phyloP scores from a whole-genome alignment of 2,329 filamentous ascomycete genomes.

The Sodiomyces alkalinus region DNA sequence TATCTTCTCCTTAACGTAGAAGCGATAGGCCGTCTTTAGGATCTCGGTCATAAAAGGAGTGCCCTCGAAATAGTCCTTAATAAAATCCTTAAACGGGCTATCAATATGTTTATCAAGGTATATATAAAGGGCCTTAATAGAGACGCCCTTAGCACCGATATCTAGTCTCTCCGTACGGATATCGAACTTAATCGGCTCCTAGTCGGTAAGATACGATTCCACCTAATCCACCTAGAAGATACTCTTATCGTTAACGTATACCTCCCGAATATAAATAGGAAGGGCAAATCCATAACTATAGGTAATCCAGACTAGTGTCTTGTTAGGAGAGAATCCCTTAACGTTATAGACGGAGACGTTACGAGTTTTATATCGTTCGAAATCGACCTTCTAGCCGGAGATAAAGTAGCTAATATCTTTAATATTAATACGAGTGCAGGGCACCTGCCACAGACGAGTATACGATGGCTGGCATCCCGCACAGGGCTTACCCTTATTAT shows the following conservation, averaged over 20 bases:
- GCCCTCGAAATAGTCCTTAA: slow-evolving; percentile 91
- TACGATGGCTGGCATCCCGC: slow-evolving; percentile 91
- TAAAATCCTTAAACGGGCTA: slow-evolving; percentile 78
- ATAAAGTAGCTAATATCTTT: slow-evolving; percentile 98
- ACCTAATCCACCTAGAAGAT: slow-evolving; percentile 93
- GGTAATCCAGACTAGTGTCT: slow-evolving; percentile 74
- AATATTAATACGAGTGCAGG: slow-evolving; percentile 95
- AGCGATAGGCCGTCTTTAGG: slow-evolving; percentile 88
- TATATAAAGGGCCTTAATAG: slow-evolving; percentile 64
- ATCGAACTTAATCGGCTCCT: slow-evolving; percentile 67
- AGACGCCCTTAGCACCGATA: slow-evolving; percentile 78
- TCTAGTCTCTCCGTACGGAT: slow-evolving; percentile 79
- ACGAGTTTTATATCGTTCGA: slow-evolving; percentile 74
- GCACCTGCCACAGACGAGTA: slow-evolving; percentile 90
- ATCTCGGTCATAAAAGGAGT: slow-evolving; percentile 93
- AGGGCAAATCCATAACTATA: slow-evolving; percentile 91
- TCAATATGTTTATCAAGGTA: slow-evolving; percentile 95
- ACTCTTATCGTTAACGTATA: slow-evolving; percentile 80
- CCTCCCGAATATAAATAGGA: slow-evolving; percentile 84
- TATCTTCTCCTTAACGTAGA: slow-evolving; percentile 75
- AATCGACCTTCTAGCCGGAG: slow-evolving; percentile 98
- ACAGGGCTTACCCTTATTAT: slow-evolving; percentile 93
- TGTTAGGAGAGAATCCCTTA: slow-evolving; percentile 61
- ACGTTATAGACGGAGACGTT: slow-evolving; percentile 90
- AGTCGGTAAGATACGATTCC: slow-evolving; percentile 53